phyloP scores from a whole-genome alignment of 2,329 filamentous ascomycete species.

The Colletotrichum sp. region DNA sequence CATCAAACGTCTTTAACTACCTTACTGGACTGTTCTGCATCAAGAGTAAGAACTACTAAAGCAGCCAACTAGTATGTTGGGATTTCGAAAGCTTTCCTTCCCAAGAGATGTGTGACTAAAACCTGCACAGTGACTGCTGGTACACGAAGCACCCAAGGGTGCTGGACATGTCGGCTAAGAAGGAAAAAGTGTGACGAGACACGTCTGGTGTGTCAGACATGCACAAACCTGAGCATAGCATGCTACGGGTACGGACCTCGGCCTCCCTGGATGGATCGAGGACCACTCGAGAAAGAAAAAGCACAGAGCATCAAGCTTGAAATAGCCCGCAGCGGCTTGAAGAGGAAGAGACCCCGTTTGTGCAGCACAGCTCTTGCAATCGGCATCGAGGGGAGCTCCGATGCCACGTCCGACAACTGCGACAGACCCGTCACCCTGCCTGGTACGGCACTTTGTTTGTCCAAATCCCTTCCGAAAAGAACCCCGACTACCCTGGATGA shows the following conservation, averaged over 20 bases:
- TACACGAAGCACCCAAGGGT: not conserved
- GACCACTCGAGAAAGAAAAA: not conserved
- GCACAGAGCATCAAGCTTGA: not conserved
- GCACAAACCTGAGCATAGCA: not conserved
- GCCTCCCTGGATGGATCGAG: not conserved
- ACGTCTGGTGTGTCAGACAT: not conserved
- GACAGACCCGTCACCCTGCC: not conserved
- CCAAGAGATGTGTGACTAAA: not conserved
- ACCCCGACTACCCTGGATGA: not conserved
- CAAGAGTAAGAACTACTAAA: not conserved
- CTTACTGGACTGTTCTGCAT: not conserved
- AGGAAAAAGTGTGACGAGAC: not conserved
- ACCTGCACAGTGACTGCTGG: not conserved
- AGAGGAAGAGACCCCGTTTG: not conserved
- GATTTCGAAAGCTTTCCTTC: not conserved
- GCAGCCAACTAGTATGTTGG: not conserved
- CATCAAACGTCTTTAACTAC: not conserved
- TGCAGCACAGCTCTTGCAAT: not conserved
- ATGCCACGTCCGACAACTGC: not conserved
- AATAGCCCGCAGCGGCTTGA: not conserved
- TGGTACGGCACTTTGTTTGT: not conserved
- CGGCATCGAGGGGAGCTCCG: not conserved
- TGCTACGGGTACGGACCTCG: not conserved
- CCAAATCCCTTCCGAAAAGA: not conserved
- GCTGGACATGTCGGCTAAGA: not conserved